These are phyloP conservation scores for Erythrophleum fordii DNA, from an alignment of 306 rosid species.

Conservation along the genomic window DNA sequence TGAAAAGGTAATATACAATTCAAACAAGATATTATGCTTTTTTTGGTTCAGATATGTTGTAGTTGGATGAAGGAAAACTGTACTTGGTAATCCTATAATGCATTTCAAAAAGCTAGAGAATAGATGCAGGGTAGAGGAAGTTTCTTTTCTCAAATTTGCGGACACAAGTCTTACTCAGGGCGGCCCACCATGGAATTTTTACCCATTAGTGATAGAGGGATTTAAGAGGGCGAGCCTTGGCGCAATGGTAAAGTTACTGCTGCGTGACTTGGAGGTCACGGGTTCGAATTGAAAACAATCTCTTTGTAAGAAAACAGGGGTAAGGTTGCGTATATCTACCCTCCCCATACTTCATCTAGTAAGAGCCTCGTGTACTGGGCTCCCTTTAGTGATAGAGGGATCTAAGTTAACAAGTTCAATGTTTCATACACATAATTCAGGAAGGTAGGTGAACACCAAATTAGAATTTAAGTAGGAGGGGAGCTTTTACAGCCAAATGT, in stretches of 20 bases:
- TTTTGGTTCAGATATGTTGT: slow-evolving; percentile 1
- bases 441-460: neutral
- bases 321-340: too few species aligned
- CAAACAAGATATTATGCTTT: neutral
- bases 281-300: too few species aligned
- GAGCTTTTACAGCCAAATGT: neutral
- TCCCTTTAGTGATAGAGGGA: slow-evolving; percentile 9
- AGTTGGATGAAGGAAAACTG: slow-evolving; percentile 16
- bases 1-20: neutral
- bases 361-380: too few species aligned
- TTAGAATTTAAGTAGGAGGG: neutral
- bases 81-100: slow-evolving; percentile 1
- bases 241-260: too few species aligned
- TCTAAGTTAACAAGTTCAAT: neutral
- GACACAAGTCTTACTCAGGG: slow-evolving; percentile 19
- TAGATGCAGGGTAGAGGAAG: neutral
- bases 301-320: too few species aligned
- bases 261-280: too few species aligned
- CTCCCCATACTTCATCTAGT: too few species aligned
- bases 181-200: neutral
- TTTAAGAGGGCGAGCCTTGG: too few species aligned
- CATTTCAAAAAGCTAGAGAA: slow-evolving; percentile 15
- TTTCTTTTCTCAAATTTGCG: slow-evolving; percentile 4
- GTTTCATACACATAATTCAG: neutral
- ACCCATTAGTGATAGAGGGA: slow-evolving; percentile 5